Base-by-base conservation (phyloP, 441 rosid genomes). In the Croton laevigatus region DNA sequence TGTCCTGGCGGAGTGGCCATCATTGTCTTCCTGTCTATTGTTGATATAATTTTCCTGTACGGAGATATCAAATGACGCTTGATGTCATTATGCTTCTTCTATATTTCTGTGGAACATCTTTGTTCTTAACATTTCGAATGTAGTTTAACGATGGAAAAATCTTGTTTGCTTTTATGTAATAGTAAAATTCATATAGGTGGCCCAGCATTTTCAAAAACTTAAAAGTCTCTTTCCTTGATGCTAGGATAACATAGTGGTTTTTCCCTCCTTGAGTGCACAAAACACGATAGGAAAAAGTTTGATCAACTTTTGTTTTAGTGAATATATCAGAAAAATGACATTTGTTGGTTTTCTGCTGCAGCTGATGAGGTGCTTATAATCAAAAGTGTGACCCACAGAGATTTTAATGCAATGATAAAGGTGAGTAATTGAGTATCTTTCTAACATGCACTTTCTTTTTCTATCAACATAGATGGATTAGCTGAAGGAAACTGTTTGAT, bases 401-500 rank as follows among this genome's bases (percentile, higher is more conserved):
- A 92, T 75, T 95, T 95, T 80, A 93, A 93, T 65, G 83, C 77
- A 37, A 89, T 95, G 99, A 95, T 95, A 80, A 91, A 95, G 93
- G 99, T 92, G 40, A 81, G 72, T 27, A 27, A 27, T 27, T 27
- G 1, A 1, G 32, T 36, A 45, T 78, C 62, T 44, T 32, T 77
- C 32, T 70, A 19, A 54, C 38, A 55, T 11, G 27, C 45, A 5
- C 61, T 64, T 8, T 65, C 10, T 51, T 40, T 8, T 68, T 68
- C 53, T 55, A 57, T 32, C 8, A 59, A 27, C 32, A 66, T 69
- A 53, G 22, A 53, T 53, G 57, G 51, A 36, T 48, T 48, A 1
- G 32, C 14, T 60, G 55, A 49, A 59, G 59, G 52, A 66, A 44
- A 42, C 19, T 40, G 46, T 54, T 44, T 13, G 14, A 14, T 60